These are phyloP conservation scores for Calcarisporium arbuscula DNA, from an alignment of 2,329 filamentous ascomycete genomes.

Conservation along the genomic window DNA sequence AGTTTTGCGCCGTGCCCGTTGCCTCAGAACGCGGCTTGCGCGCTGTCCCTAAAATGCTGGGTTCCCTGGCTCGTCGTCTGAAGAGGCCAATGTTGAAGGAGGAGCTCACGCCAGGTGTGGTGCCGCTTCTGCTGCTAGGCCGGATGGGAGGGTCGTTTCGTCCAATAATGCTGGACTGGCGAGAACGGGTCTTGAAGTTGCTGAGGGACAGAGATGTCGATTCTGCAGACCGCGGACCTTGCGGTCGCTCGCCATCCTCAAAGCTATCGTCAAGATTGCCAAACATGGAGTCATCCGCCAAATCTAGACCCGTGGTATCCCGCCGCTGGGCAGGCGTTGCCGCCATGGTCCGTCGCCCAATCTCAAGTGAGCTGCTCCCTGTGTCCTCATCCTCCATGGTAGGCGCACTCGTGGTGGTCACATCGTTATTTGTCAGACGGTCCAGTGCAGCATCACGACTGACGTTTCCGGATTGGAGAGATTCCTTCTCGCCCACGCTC, in stretches of 20 bases:
- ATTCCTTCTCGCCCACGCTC: slow-evolving; percentile 18
- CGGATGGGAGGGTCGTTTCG: slow-evolving; percentile 46
- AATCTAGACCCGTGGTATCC: slow-evolving; percentile 42
- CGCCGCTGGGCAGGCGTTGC: slow-evolving; percentile 29
- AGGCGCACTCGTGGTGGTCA: slow-evolving; percentile 16
- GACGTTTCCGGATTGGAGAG: slow-evolving; percentile 17
- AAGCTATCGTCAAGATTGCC: slow-evolving; percentile 38
- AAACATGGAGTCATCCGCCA: slow-evolving; percentile 42
- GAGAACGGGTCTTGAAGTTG: slow-evolving; percentile 38
- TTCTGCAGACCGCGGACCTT: slow-evolving; percentile 32
- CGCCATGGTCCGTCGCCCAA: slow-evolving; percentile 27
- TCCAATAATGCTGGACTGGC: slow-evolving; percentile 45
- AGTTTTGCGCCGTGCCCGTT: slow-evolving; percentile 22
- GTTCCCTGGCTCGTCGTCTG: slow-evolving; percentile 50
- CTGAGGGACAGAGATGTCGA: slow-evolving; percentile 41
- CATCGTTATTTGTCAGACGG: slow-evolving; percentile 27
- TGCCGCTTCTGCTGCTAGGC: slow-evolving; percentile 44
- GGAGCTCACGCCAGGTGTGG: slow-evolving; percentile 41
- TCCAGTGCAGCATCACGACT: slow-evolving; percentile 31
- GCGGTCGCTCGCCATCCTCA: slow-evolving; percentile 29
- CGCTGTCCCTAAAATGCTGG: slow-evolving; percentile 52
- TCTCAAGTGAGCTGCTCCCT: slow-evolving; percentile 27
- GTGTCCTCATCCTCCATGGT: slow-evolving; percentile 21
- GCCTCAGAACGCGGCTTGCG: slow-evolving; percentile 34
- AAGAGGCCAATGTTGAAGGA: slow-evolving; percentile 53